A percentile compares a stretch with the other conserved stretches of the same genome.
Conservation (phyloP, 371 early-diverging fungal species). For the Rhizopus delemar region DNA sequence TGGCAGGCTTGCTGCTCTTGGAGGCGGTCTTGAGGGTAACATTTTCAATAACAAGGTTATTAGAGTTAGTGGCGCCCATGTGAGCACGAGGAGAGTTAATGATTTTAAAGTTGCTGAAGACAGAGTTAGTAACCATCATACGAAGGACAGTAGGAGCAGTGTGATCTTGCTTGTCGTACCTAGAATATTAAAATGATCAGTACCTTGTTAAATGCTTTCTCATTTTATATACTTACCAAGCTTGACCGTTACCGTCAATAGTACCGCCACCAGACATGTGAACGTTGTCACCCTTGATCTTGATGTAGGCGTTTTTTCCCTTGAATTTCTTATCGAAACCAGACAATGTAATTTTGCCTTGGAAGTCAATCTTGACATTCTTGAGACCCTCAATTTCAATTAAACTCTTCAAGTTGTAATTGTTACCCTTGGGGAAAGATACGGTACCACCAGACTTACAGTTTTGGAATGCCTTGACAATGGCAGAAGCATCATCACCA, state of each 20-base stretch:
- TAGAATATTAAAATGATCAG: no score
- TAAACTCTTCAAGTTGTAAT: slow-evolving; percentile 10
- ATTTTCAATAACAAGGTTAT: slow-evolving; percentile 28
- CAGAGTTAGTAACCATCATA: slow-evolving; percentile 31
- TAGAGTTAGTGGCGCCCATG: slow-evolving; percentile 31
- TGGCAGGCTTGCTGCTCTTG: slow-evolving; percentile 21
- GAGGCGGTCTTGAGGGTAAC: slow-evolving; percentile 33
- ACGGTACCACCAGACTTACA: slow-evolving; percentile 40
- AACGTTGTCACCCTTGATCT: slow-evolving; percentile 30
- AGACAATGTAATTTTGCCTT: slow-evolving; percentile 32
- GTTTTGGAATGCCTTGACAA: slow-evolving; percentile 29
- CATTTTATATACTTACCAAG: slow-evolving; percentile 31
- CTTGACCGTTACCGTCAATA: slow-evolving; percentile 35
- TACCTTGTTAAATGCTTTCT: no score
- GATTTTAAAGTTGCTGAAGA: slow-evolving; percentile 36
- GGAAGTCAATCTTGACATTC: slow-evolving; percentile 33
- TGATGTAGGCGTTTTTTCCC: slow-evolving; percentile 29
- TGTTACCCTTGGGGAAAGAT: slow-evolving; percentile 26
- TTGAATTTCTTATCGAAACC: slow-evolving; percentile 24
- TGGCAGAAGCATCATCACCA: slow-evolving; percentile 29
- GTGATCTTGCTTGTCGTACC: slow-evolving; percentile 15
- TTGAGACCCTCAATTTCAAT: slow-evolving; percentile 19
- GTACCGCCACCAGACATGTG: slow-evolving; percentile 31
- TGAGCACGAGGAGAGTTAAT: slow-evolving; percentile 34
- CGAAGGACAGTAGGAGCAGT: slow-evolving; percentile 39